Evolutionary conservation across 768 basidiomycete genomes (phyloP).

Genomic region (Podaxis rugospora): DNA sequence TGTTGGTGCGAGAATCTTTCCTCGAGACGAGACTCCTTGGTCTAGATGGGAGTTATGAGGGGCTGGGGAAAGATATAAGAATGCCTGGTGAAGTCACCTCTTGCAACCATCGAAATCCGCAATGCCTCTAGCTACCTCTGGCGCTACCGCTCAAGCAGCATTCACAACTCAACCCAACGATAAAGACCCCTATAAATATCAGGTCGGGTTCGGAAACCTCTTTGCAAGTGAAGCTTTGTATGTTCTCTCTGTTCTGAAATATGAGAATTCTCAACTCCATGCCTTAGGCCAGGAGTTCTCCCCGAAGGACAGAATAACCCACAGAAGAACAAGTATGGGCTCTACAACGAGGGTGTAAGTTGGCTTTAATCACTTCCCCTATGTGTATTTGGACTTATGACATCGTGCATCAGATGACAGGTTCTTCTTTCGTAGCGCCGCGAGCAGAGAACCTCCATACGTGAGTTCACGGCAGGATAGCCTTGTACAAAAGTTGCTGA

Average conservation of each 20-base stretch:
- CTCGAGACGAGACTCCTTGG: neutral
- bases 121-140: slow-evolving; percentile 25
- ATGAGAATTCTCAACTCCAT: neutral
- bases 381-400: neutral
- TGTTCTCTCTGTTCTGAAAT: slow-evolving; percentile 15
- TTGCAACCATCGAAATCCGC: neutral
- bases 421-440: slow-evolving; percentile 56
- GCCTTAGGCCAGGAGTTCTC: slow-evolving; percentile 46
- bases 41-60: neutral
- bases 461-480: slow-evolving; percentile 27
- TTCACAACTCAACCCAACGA: slow-evolving; percentile 33
- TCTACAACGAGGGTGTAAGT: slow-evolving; percentile 54
- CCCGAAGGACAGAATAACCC: slow-evolving; percentile 59
- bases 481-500: neutral
- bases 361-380: neutral
- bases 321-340: slow-evolving; percentile 57
- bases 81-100: neutral
- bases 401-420: slow-evolving; percentile 43
- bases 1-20: slow-evolving; percentile 7
- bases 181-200: slow-evolving; percentile 53
- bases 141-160: slow-evolving; percentile 35
- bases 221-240: slow-evolving; percentile 56
- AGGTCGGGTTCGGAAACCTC: slow-evolving; percentile 54
- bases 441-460: slow-evolving; percentile 47
- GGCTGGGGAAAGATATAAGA: neutral